Conservation (phyloP, 768 basidiomycete species). For the Goffeauzyma gilvescens region DNA sequence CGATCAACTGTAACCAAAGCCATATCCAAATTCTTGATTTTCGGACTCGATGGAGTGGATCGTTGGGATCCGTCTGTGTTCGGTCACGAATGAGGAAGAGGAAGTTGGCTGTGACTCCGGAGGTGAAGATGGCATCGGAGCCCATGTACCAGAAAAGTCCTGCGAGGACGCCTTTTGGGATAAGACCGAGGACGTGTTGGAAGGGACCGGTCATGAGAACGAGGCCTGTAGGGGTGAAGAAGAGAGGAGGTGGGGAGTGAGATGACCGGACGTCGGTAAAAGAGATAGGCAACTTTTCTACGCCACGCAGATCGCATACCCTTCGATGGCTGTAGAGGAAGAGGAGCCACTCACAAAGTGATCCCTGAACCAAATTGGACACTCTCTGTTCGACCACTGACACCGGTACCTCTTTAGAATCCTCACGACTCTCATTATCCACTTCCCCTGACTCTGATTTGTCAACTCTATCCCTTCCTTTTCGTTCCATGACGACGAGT, state of each 20-base stretch:
- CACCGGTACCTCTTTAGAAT: constrained; percentile 30
- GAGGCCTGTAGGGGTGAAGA: constrained; percentile 33
- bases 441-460: constrained; percentile 10
- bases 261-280: too few species aligned
- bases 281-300: not conserved
- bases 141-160: constrained; percentile 94
- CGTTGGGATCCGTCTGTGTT: constrained; percentile 40
- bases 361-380: constrained; percentile 71
- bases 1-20: constrained; percentile 52
- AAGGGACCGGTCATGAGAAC: constrained; percentile 67
- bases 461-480: constrained; percentile 26
- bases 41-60: constrained; percentile 60
- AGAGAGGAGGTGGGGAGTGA: not conserved
- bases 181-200: constrained; percentile 54
- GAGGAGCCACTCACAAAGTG: constrained; percentile 37
- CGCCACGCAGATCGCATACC: too few species aligned
- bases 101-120: constrained; percentile 65
- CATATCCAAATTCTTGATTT: constrained; percentile 56
- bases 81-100: constrained; percentile 61
- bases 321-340: not conserved
- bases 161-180: constrained; percentile 57
- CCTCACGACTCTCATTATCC: not conserved
- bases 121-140: constrained; percentile 54
- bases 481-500: constrained; percentile 54
- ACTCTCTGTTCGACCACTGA: constrained; percentile 82